Conservation (phyloP, 2,329 filamentous ascomycete genomes). For the Aspergillus sojae region DNA sequence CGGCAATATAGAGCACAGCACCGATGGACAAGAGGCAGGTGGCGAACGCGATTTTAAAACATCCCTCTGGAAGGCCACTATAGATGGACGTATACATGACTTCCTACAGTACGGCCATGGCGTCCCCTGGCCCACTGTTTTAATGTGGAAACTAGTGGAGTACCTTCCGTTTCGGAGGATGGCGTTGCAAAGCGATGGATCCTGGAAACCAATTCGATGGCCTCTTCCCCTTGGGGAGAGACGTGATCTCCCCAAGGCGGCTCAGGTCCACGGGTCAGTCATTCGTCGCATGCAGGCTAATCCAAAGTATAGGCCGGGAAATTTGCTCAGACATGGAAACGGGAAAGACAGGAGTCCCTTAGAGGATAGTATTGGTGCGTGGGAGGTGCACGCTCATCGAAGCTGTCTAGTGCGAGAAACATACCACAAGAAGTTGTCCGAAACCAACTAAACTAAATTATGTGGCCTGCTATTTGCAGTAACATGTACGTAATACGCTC, state of each 20-base stretch:
- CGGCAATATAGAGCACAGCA: no score
- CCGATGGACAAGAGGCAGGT: no score
- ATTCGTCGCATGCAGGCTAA: constrained; percentile 69
- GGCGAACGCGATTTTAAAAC: no score
- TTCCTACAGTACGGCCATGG: constrained; percentile 65
- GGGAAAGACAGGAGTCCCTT: constrained; percentile 61
- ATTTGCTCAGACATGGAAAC: constrained; percentile 70
- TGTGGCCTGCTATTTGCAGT: no score
- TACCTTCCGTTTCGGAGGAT: constrained; percentile 74
- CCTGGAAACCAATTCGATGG: constrained; percentile 74
- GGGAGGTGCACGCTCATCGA: constrained; percentile 61
- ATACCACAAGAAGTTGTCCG: constrained; percentile 35
- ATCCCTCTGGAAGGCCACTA: constrained; percentile 38
- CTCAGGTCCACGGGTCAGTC: constrained; percentile 69
- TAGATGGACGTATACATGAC: constrained; percentile 62
- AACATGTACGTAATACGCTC: no score
- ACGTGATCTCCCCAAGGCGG: constrained; percentile 69
- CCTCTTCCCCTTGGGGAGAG: constrained; percentile 72
- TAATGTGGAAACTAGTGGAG: constrained; percentile 74
- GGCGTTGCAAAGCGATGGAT: constrained; percentile 59
- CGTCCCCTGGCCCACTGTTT: constrained; percentile 53
- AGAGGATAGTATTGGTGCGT: constrained; percentile 65
- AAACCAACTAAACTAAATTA: no score
- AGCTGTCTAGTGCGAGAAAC: constrained; percentile 67
- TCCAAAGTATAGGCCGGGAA: constrained; percentile 66